phyloP scores from a whole-genome alignment of 345 rosid genomes.

The Moricandia moricandioides region DNA sequence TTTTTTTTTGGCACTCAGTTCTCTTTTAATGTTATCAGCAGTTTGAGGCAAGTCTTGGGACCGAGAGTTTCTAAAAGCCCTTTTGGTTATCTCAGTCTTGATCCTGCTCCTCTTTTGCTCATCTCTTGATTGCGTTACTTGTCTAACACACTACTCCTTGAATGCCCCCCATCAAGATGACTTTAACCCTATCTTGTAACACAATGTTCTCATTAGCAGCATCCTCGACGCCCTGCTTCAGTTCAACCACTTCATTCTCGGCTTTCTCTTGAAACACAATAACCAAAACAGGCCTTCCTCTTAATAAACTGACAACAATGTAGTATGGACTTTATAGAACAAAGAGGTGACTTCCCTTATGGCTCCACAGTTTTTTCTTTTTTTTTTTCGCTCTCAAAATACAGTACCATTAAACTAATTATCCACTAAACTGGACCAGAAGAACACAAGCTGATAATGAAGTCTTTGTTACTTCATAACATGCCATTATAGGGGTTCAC shows the following conservation, averaged over 20 bases:
- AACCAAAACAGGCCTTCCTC: not conserved
- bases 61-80: not conserved
- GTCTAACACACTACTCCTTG: not conserved
- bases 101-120: not conserved
- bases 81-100: not conserved
- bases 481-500: not conserved
- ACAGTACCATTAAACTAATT: not conserved
- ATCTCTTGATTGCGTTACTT: not conserved
- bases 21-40: not conserved
- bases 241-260: not conserved
- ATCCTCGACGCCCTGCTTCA: not conserved
- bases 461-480: not conserved
- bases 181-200: not conserved
- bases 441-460: not conserved
- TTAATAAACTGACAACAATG: not conserved
- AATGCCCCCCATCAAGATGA: not conserved
- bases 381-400: not conserved
- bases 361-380: not conserved
- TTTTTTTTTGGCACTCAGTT: not conserved
- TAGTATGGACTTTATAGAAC: not conserved
- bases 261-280: not conserved
- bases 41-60: constrained; percentile 7
- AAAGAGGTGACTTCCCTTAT: not conserved
- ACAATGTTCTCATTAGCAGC: not conserved
- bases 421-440: not conserved